A percentile compares a stretch with the other conserved stretches of the same genome.
phyloP scores from a whole-genome alignment of 2,329 filamentous ascomycete genomes.

The Ascochyta clinopodiicola region DNA sequence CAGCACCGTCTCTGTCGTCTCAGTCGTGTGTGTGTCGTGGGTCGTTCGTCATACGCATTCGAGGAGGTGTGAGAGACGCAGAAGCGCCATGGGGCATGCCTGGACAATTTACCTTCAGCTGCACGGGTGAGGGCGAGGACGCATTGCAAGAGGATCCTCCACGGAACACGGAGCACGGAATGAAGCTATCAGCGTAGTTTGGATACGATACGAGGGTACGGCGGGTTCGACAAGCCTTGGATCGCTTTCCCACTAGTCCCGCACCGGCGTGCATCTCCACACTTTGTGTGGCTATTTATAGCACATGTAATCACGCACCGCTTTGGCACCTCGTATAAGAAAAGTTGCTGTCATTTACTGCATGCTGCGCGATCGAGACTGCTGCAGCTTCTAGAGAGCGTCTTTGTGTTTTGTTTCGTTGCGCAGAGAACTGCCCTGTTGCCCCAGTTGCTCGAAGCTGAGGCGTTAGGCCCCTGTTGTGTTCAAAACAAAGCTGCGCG shows the following conservation, averaged over 20 bases:
- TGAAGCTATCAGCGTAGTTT: conserved; percentile 6
- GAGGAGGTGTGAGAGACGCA: conserved; percentile 5
- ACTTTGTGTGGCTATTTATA: conserved; percentile 12
- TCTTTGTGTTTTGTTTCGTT: background rate
- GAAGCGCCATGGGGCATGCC: conserved; percentile 27
- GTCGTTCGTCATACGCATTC: conserved; percentile 5
- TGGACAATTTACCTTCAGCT: conserved; percentile 20
- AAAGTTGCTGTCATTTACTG: background rate
- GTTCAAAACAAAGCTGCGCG: conserved; percentile 4
- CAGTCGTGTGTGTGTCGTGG: background rate
- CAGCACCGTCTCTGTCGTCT: conserved; percentile 3
- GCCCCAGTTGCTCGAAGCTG: background rate
- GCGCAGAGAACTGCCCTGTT: background rate
- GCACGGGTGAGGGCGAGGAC: background rate
- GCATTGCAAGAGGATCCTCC: conserved; percentile 13
- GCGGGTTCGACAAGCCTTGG: conserved; percentile 8
- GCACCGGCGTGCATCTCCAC: conserved; percentile 13
- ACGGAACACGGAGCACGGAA: background rate
- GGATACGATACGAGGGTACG: conserved; percentile 1
- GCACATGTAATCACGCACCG: conserved; percentile 7
- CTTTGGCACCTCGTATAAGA: conserved; percentile 5
- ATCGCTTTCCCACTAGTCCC: conserved; percentile 15
- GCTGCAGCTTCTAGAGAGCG: background rate
- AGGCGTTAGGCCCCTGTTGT: conserved; percentile 1
- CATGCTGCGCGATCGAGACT: background rate